Conservation (phyloP, 2,329 filamentous ascomycete species). For the Tolypocladium cylindrosporum region DNA sequence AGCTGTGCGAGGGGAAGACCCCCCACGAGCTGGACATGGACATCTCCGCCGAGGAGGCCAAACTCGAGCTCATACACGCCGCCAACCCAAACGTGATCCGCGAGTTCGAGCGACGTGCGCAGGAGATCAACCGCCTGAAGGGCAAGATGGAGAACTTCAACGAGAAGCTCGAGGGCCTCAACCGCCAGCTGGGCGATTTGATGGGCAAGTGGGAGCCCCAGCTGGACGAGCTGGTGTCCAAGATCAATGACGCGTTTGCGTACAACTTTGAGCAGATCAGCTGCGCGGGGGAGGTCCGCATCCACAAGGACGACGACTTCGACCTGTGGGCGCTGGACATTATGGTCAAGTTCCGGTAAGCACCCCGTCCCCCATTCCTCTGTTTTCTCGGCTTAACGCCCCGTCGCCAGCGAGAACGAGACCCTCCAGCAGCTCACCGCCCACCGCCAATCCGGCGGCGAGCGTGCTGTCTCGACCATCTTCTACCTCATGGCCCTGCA, state of each 20-base stretch:
- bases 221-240: constrained; percentile 65
- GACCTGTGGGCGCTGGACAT: constrained; percentile 91
- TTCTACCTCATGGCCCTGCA: constrained; percentile 99
- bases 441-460: constrained; percentile 91
- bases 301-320: constrained; percentile 89
- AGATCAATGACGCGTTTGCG: constrained; percentile 84
- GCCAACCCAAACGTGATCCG: constrained; percentile 66
- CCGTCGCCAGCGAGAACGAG: constrained; percentile 56
- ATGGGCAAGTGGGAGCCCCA: constrained; percentile 72
- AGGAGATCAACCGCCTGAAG: constrained; percentile 57
- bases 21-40: constrained; percentile 60
- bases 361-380: constrained; percentile 3
- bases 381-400: background rate
- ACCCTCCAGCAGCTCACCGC: constrained; percentile 75
- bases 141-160: constrained; percentile 44
- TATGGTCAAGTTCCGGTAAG: constrained; percentile 84
- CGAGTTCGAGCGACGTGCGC: constrained; percentile 65
- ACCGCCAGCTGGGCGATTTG: constrained; percentile 51
- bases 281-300: constrained; percentile 80
- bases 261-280: constrained; percentile 92
- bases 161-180: constrained; percentile 43
- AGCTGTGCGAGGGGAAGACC: constrained; percentile 37
- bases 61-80: constrained; percentile 70
- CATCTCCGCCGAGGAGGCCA: constrained; percentile 62
- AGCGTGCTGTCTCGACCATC: constrained; percentile 92